A percentile compares a stretch with the other conserved stretches of the same genome.
These are phyloP conservation scores for Aspergillus persii DNA, from an alignment of 2,329 filamentous ascomycete genomes.

Conservation along the genomic window DNA sequence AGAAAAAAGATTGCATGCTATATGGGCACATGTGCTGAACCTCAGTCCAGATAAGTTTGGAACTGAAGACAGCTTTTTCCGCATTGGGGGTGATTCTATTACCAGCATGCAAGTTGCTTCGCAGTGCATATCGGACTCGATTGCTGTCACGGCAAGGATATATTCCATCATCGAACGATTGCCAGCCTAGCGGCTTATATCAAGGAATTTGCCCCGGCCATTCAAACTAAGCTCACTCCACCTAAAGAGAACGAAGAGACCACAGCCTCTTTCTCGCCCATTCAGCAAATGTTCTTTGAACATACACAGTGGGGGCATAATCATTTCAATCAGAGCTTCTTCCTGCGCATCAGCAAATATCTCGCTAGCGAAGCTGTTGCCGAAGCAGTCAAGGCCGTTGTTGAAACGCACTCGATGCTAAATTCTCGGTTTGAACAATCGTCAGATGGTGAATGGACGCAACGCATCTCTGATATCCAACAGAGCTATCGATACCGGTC, in stretches of 20 bases:
- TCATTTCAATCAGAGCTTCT: constrained; percentile 27
- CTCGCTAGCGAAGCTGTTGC: constrained; percentile 7
- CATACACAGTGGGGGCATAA: constrained; percentile 6
- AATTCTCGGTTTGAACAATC: constrained; percentile 3
- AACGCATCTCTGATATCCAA: not conserved
- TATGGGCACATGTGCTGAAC: no score
- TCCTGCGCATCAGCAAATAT: constrained; percentile 12
- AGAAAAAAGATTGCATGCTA: no score
- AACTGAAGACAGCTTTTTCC: not conserved
- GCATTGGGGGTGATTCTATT: not conserved
- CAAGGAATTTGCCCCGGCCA: not conserved
- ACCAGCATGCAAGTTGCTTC: not conserved
- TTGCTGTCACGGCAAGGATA: not conserved
- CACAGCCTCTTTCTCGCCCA: constrained; percentile 17
- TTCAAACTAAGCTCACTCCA: not conserved
- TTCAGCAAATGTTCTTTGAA: constrained; percentile 24
- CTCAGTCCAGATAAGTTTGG: no score
- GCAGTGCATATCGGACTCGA: not conserved
- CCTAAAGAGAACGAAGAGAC: not conserved
- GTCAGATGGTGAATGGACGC: constrained; percentile 4
- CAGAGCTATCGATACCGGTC: not conserved
- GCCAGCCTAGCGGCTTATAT: not conserved
- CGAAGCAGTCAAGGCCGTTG: constrained; percentile 4
- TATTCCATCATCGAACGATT: not conserved
- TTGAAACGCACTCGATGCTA: constrained; percentile 24